Conservation (phyloP, 306 rosid species). For the Trifolium dubium region DNA sequence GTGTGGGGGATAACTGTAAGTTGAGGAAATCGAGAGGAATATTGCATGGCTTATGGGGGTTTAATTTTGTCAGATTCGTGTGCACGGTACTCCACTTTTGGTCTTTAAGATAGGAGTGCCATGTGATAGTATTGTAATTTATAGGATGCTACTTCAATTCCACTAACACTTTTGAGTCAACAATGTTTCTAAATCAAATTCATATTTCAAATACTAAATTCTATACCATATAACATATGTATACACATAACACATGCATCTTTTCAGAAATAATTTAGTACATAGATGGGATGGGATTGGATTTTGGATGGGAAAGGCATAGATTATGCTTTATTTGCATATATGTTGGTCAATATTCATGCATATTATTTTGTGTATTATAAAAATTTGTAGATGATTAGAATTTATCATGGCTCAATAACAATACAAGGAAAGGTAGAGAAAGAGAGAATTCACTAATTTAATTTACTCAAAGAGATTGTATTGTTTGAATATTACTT, state of each 20-base stretch:
- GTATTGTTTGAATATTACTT: no score
- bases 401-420: no score
- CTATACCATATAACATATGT: not conserved
- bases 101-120: slow-evolving; percentile 51
- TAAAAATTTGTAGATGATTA: no score
- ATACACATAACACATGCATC: not conserved
- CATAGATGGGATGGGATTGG: not conserved
- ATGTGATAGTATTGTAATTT: slow-evolving; percentile 52
- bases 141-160: slow-evolving; percentile 41
- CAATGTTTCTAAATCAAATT: not conserved
- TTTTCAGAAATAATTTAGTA: not conserved
- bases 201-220: not conserved
- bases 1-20: slow-evolving; percentile 57
- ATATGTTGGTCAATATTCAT: no score
- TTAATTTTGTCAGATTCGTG: slow-evolving; percentile 61
- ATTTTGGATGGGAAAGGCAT: not conserved
- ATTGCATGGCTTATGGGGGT: slow-evolving; percentile 70
- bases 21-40: slow-evolving; percentile 53
- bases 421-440: no score
- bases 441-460: no score
- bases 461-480: no score
- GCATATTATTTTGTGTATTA: no score
- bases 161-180: slow-evolving; percentile 43
- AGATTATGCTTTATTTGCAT: not conserved
- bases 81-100: slow-evolving; percentile 53